Evolutionary conservation across 768 basidiomycete species (phyloP).

Genomic region (Kwoniella europaea): DNA sequence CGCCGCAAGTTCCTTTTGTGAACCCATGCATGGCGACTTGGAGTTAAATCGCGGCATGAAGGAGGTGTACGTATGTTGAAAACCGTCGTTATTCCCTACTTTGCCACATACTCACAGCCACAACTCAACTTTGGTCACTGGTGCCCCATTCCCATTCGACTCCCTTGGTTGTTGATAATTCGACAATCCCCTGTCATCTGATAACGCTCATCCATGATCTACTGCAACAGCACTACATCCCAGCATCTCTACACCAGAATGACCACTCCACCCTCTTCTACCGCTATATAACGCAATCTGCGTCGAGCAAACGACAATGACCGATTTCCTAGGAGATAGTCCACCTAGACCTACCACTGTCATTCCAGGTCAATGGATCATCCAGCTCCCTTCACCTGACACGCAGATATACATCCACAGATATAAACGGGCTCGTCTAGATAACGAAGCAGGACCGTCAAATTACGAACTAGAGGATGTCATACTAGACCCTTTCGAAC

Average conservation of each 20-base stretch:
- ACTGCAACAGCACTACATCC: too few relatives aligned
- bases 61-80: too few relatives aligned
- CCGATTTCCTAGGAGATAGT: constrained; percentile 3
- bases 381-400: constrained; percentile 28
- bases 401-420: constrained; percentile 21
- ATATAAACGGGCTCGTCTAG: constrained; percentile 12
- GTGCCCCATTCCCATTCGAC: too few relatives aligned
- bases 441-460: background rate
- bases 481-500: constrained; percentile 25
- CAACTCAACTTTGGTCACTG: too few relatives aligned
- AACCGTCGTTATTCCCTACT: too few relatives aligned
- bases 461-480: background rate
- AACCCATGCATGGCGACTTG: too few relatives aligned
- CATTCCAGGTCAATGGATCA: constrained; percentile 33
- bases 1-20: too few relatives aligned
- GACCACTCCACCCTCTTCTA: background rate
- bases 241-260: background rate
- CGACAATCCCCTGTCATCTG: too few relatives aligned
- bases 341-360: constrained; percentile 20
- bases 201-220: too few relatives aligned
- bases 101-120: too few relatives aligned
- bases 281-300: background rate
- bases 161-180: too few relatives aligned
- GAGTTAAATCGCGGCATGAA: too few relatives aligned
- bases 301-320: background rate